Base-by-base conservation (phyloP, 1,139 yeast species). In the Hemisphaericaspora xylanilytica region DNA sequence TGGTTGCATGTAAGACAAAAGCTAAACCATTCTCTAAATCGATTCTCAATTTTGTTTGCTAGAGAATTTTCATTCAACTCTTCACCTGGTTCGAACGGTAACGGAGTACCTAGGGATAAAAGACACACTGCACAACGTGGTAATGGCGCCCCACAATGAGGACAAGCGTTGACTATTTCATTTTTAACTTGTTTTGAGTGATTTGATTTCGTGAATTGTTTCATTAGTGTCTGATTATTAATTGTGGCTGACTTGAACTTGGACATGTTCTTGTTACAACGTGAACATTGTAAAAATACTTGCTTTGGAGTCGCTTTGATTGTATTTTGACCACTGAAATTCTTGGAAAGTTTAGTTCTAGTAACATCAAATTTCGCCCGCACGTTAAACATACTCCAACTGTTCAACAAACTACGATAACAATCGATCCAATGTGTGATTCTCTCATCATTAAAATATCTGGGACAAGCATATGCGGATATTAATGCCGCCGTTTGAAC, bases 91-190 rank as follows among this genome's bases (percentile, higher is more conserved):
- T 62, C 71, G 3, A 53, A 45, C 3, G 85, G 81, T 12, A 81
- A 60, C 1, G 88, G 81, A 0, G 86, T 78, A 0, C 97, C 97
- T 44, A 89, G 65, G 0, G 96, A 81, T 38, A 88, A 65, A 26
- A 90, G 64, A 53, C 97, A 92, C 7, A 92, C 83, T 0, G 96
- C 89, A 59, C 97, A 92, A 45, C 95, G 67, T 0, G 98, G 97
- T 27, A 88, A 70, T n/a, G 94, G 85, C 0, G 87, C 78, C 7
- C 94, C 92, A 64, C 97, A 90, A 51, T 84, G 85, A 0, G 90
- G 90, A 58, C 97, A 89, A 4, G 78, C 67, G 29, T 65, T 56
- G 46, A 69, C 43, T 45, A 58, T 61, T 12, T 44, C 48, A 29
- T 51, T 54, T 6, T 43, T 52, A 34, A 51, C 52, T 28, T 47